Base-by-base conservation (phyloP, 495 filamentous ascomycete genomes). In the Penicillium verhagenii region DNA sequence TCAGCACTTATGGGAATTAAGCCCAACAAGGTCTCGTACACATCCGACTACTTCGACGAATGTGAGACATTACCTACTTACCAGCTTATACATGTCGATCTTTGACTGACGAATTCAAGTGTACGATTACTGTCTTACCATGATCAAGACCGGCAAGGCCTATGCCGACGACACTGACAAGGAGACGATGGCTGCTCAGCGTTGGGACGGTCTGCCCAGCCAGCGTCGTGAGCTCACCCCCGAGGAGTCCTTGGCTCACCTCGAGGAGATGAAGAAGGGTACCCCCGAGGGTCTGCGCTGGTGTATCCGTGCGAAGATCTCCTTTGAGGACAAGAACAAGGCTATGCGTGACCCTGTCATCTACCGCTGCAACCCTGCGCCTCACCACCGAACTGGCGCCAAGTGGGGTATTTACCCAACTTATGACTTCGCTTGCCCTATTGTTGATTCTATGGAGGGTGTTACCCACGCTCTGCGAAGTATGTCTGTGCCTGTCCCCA, bases 341-440 rank as follows among this genome's bases (percentile, higher is more conserved):
- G 86, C 89, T 45, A 82, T 92, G 82, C 80, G 92, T 47, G 92
- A 97, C 67, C 92, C 92, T 11, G 92, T 96, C 67, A 94, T 97
- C 72, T 97, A 97, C 75, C 88, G 92, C 55, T 96, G 90, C 68
- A 81, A 82, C 69, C 78, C 85, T 13, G 72, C 84, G n/a, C 74
- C 80, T 4, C 94, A 97, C 68, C 93, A 96, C 75, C 88, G 94
- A 40, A 97, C 93, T 7, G 93, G 93, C 35, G 77, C 77, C 21
- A 85, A 82, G 59, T 97, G 92, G 90, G 96, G 95, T 75, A 87
- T 95, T 60, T 97, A 97, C 77, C 93, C 93, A 0, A 97, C 90
- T 44, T 97, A 97, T 68, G 92, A 96, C 70, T 94, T 96, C 64
- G 87, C 87, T 56, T 96, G 91, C 71, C 94, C 95, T 13, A 83